Base-by-base conservation (phyloP, 169 alveolate genomes). In the Cryptosporidium canis region DNA sequence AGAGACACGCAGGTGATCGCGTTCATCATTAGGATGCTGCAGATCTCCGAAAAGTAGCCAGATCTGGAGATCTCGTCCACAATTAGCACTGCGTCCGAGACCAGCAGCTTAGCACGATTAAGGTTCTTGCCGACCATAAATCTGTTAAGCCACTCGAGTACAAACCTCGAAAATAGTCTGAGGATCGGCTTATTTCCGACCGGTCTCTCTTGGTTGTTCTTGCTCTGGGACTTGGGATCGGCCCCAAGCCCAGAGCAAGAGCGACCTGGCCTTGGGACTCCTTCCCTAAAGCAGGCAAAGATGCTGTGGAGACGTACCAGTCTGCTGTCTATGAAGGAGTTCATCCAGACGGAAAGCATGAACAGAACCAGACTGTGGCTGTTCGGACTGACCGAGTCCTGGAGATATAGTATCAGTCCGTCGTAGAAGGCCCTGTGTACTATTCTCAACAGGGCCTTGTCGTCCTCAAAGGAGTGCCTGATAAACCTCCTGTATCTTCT, bases 321-420 rank as follows among this genome's bases (percentile, higher is more conserved):
- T 37, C 72, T 77, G 39, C 37, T 77, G 55, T 77, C 87, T 24
- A 77, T 77, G 44, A 77, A 77, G 12, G 87, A 77, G 27, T 56
- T 61, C 24, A 77, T 21, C 87, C 87, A 77, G 11, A 58, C 18
- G 1, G 87, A 77, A 24, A 77, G 51, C 31, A 44, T 39, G 33
- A 77, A 58, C 24, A 77, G 43, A n/a, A 41, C 33, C 1, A 24
- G 18, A 39, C 27, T 31, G 41, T 58, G 31, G 9, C 44, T 77
- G 18, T 61, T 77, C 12, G 68, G 68, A 16, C 77, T 58, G 16
- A 61, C 61, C 21, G 48, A 56, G n/a, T 18, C 35, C 27, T 77
- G 87, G 12, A 77, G 24, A 45, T 77, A 35, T 12, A 77, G n/a
- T 3, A 77, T 44, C 2, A 77, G 64, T 12, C 87, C 87, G 24